Evolutionary conservation across 2,329 filamentous ascomycete genomes (phyloP), one percentile per base, ranked within the genome.

Genomic region (Calonectria fujianensis): DNA sequence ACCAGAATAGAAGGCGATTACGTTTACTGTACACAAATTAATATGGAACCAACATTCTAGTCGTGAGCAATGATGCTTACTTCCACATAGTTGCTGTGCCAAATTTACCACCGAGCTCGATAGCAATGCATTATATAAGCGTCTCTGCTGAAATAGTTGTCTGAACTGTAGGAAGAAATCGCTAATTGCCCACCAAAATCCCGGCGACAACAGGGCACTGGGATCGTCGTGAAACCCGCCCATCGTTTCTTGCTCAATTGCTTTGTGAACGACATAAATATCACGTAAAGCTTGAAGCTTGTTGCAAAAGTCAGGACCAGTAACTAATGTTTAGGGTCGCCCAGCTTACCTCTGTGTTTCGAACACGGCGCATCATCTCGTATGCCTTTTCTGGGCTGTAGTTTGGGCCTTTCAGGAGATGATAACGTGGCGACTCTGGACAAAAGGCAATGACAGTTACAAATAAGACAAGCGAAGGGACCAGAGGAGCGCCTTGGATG

Each of bases 381-480:
- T 83, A 87, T 0, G 86, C 86, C 64, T 83, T 83, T 61, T 82
- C 77, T 0, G 85, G 84, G 39, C 82, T 80, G 59, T 85, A 86
- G 50, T 84, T 84, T 4, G 83, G 81, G 8, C 84, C 84, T 24
- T 81, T 82, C n/a, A 85, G 82, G 78, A 87, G 83, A 71, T 86
- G 85, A 66, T 85, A 88, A 0, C 86, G 83, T 4, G 86, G 86
- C 16, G 85, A 86, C 67, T 87, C 86, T 9, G 86, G 85, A 39
- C 85, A 87, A 68, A 86, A 85, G 20, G 80, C 84, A 14, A 86
- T 54, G 1, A 80, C 74, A 1, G 84, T 76, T 24, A 85, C 68
- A 18, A 87, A 80, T 20, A 87, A 79, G 7, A 69, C 73, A 1
- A 86, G 77, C 9, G 83, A 80, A 0, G 86, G 86, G 0, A 87